These are phyloP conservation scores for Stephania yunnanensis DNA, from an alignment of 164 flowering plant genomes.

Conservation along the genomic window DNA sequence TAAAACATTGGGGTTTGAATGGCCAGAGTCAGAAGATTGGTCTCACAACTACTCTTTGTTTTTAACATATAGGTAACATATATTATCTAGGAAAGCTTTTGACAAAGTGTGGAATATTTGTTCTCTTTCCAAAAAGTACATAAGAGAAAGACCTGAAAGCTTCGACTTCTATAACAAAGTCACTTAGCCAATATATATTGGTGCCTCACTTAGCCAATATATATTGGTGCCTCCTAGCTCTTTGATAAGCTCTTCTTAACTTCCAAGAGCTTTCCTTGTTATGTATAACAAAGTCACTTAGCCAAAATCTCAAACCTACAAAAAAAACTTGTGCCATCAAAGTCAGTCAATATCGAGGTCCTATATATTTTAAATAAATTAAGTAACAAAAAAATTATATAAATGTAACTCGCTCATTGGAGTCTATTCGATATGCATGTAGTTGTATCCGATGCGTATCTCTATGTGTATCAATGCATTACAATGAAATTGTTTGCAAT, in stretches of 20 bases:
- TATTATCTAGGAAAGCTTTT: constrained; percentile 11
- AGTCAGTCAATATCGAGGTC: neutral
- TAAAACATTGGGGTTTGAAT: neutral
- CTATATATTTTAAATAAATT: neutral
- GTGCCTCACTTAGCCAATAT: constrained; percentile 13
- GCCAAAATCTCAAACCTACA: neutral
- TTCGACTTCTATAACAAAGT: neutral
- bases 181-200: constrained; percentile 12
- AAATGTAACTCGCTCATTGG: no score
- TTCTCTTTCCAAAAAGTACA: constrained; percentile 23
- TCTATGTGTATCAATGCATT: no score
- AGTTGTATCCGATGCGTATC: no score
- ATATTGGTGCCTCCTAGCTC: neutral
- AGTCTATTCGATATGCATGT: no score
- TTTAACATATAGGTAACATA: constrained; percentile 1
- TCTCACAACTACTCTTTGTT: neutral
- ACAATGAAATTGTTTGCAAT: no score
- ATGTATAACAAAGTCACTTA: neutral
- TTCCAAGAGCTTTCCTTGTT: constrained; percentile 6
- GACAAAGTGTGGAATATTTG: constrained; percentile 29
- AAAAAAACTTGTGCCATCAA: neutral
- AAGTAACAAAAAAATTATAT: neutral
- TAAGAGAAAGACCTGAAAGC: constrained; percentile 5
- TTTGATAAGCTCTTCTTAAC: constrained; percentile 12
- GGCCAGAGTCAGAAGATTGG: neutral